Base-by-base conservation (phyloP, 306 rosid genomes). In the Mimosa bimucronata region DNA sequence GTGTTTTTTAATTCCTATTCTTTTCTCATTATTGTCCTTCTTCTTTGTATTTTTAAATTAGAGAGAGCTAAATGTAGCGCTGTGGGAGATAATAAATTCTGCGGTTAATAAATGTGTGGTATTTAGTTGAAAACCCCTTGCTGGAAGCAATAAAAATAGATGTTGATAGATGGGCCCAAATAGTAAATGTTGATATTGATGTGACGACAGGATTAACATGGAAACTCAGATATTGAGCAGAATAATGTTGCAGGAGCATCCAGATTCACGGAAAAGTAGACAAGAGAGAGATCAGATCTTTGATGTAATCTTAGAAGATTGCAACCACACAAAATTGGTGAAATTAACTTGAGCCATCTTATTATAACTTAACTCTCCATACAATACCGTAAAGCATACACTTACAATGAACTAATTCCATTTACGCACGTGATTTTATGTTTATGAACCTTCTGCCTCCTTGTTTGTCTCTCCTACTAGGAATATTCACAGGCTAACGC, bases 1-100 rank as follows among this genome's bases (percentile, higher is more conserved):
- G 74, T 66, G 61, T 14, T n/a, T n/a, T 31, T 74, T 69, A 60
- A 30, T 0, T 81, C 38, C 70, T 66, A 74, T 74, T 78, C 57
- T 60, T 77, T 73, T 45, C 0, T 46, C 13, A 30, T 50, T 77
- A 0, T 44, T 34, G 38, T 34, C 5, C 46, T 42, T 42, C 73
- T 70, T 68, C 34, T 2, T 7, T 21, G 29, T 55, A 55, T 55
- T 55, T 21, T 55, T 2, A 55, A 21, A 21, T 9, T 21, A 3
- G 7, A 55, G 28, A 21, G 23, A 55, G 25, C 58, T 55, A 21
- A 55, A 55, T 55, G 28, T 26, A 30, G 23, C 67, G 26, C 26
- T 61, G n/a, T 61, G 9, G 67, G 38, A 61, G 40, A 61, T 61
- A 28, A 61, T 61, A 28, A 61, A 61, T 61, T 28, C 37, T 28